These are phyloP conservation scores for Kuraishia cidri DNA, from an alignment of 805 yeast genomes.

Conservation along the genomic window DNA sequence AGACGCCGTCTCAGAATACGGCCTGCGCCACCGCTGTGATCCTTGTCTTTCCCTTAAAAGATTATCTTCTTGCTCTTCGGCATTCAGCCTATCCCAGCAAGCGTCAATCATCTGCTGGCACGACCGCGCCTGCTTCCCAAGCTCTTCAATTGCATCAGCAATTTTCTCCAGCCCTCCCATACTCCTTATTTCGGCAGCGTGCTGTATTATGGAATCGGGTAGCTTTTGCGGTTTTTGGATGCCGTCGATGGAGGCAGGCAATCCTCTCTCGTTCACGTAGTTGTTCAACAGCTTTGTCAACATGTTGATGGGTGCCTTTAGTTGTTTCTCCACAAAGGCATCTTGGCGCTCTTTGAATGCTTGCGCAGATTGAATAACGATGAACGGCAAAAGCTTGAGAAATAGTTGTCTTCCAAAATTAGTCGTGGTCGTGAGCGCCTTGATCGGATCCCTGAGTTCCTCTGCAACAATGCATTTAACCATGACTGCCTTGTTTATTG, in stretches of 20 bases:
- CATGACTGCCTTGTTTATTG: slow-evolving; percentile 41
- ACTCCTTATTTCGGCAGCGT: slow-evolving; percentile 41
- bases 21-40: slow-evolving; percentile 42
- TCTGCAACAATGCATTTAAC: slow-evolving; percentile 37
- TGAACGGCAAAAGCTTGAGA: slow-evolving; percentile 54
- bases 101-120: slow-evolving; percentile 33
- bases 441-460: slow-evolving; percentile 23
- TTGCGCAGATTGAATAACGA: slow-evolving; percentile 54
- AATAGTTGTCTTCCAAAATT: slow-evolving; percentile 31
- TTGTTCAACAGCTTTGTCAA: slow-evolving; percentile 33
- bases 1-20: slow-evolving; percentile 35
- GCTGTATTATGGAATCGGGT: slow-evolving; percentile 49
- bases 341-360: slow-evolving; percentile 63
- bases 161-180: slow-evolving; percentile 43
- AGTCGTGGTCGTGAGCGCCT: slow-evolving; percentile 9
- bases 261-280: slow-evolving; percentile 35
- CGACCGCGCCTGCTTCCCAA: slow-evolving; percentile 30
- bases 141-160: slow-evolving; percentile 31
- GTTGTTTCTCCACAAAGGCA: slow-evolving; percentile 35
- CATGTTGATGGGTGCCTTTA: slow-evolving; percentile 35
- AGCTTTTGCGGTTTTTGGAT: slow-evolving; percentile 45
- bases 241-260: slow-evolving; percentile 58
- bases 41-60: slow-evolving; percentile 43
- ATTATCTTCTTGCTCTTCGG: slow-evolving; percentile 50
- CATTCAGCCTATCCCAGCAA: slow-evolving; percentile 32